Conservation (phyloP, 23 red algal genomes). For the Porphyridium purpureum region DNA sequence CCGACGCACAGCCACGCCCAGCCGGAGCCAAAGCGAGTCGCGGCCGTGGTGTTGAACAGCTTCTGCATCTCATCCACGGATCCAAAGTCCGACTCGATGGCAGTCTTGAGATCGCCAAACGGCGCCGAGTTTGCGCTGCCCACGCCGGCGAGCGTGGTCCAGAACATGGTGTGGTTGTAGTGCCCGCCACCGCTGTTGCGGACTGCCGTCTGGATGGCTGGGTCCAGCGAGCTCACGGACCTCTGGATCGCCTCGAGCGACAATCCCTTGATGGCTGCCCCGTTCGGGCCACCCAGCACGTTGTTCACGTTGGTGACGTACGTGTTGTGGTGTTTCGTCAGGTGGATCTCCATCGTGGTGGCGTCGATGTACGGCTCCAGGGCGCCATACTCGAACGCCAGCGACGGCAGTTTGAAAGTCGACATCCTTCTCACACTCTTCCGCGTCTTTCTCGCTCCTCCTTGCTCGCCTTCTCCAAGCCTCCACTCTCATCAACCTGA, state of each 20-base stretch:
- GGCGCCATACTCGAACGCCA: slow-evolving; percentile 77
- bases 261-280: slow-evolving; percentile 22
- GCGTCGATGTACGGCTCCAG: slow-evolving; percentile 78
- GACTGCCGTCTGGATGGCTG: slow-evolving; percentile 43
- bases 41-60: slow-evolving; percentile 61
- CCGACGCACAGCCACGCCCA: slow-evolving; percentile 85
- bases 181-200: slow-evolving; percentile 90
- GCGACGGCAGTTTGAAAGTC: slow-evolving; percentile 44
- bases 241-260: slow-evolving; percentile 73
- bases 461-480: no score
- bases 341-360: slow-evolving; percentile 76
- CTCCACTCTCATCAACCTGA: no score
- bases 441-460: no score
- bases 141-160: slow-evolving; percentile 43
- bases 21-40: slow-evolving; percentile 70
- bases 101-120: slow-evolving; percentile 38
- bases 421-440: slow-evolving; percentile 6
- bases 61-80: slow-evolving; percentile 62
- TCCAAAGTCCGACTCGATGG: slow-evolving; percentile 67
- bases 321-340: slow-evolving; percentile 88
- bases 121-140: slow-evolving; percentile 31
- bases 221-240: slow-evolving; percentile 37
- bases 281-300: slow-evolving; percentile 16
- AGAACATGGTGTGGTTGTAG: slow-evolving; percentile 89
- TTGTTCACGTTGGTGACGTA: slow-evolving; percentile 94